Conservation (phyloP, 2,329 filamentous ascomycete species). For the Exserohilum rostratum region DNA sequence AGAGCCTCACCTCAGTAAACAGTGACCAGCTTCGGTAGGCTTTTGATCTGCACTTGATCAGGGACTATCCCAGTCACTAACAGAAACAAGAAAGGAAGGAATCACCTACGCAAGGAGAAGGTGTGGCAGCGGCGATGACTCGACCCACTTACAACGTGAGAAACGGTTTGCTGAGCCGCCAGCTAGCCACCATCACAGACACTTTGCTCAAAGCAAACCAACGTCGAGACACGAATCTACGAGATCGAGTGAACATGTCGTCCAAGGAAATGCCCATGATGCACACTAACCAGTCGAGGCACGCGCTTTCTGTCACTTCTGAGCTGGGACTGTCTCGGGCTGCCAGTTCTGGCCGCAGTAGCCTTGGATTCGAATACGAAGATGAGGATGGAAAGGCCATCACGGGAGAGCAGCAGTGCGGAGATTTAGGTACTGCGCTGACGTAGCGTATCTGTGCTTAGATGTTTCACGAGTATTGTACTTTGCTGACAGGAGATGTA, state of each 20-base stretch:
- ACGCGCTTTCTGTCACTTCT: not conserved
- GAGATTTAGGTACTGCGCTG: not conserved
- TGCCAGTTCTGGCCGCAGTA: not conserved
- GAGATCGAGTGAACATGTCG: not conserved
- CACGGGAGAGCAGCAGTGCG: not conserved
- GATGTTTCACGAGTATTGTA: no score
- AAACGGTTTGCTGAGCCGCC: constrained; percentile 16
- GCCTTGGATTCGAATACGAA: not conserved
- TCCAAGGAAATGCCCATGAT: not conserved
- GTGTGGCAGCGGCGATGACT: not conserved
- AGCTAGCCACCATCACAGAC: constrained; percentile 26
- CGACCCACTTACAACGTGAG: not conserved
- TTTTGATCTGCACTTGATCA: no score
- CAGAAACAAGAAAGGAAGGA: no score
- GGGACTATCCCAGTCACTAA: no score
- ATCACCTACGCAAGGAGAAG: not conserved
- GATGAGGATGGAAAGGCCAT: not conserved
- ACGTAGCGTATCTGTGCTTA: no score
- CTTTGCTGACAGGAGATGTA: not conserved
- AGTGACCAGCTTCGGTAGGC: not conserved
- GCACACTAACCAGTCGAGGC: not conserved
- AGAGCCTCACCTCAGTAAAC: not conserved
- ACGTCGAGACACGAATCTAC: constrained; percentile 18
- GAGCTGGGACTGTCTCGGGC: not conserved
- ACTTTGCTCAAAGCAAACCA: constrained; percentile 21